phyloP scores from a whole-genome alignment of 441 rosid species.

The Isatis lusitanica region DNA sequence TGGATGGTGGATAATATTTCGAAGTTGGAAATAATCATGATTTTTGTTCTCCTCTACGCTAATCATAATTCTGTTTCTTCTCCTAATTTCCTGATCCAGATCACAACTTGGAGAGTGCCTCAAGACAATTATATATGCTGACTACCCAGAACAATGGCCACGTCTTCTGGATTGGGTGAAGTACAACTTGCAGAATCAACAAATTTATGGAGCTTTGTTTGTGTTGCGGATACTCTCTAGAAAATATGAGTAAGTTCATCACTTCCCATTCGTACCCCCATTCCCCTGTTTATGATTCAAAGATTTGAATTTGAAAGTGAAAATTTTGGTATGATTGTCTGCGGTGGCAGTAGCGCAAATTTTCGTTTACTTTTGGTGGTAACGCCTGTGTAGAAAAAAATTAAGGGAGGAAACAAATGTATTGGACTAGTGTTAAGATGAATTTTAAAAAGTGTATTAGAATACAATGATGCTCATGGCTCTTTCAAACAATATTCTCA shows the following conservation, averaged over 20 bases:
- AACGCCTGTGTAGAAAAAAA: not conserved
- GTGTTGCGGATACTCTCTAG: slow-evolving; percentile 89
- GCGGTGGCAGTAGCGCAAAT: not conserved
- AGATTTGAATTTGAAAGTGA: not conserved
- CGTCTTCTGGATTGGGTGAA: slow-evolving; percentile 92
- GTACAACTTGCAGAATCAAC: slow-evolving; percentile 83
- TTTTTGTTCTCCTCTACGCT: not conserved
- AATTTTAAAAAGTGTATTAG: not conserved
- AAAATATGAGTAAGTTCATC: slow-evolving; percentile 81
- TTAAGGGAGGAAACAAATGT: not conserved
- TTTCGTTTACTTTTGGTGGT: not conserved
- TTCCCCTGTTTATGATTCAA: not conserved
- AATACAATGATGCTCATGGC: not conserved
- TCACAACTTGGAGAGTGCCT: slow-evolving; percentile 96
- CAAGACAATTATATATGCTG: slow-evolving; percentile 87
- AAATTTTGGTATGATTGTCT: slow-evolving; percentile 8
- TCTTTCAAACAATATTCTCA: not conserved
- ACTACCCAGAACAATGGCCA: slow-evolving; percentile 99
- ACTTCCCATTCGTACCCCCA: not conserved
- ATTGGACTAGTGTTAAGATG: slow-evolving; percentile 7
- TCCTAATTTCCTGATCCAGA: slow-evolving; percentile 40
- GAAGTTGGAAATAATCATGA: not conserved
- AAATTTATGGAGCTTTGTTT: slow-evolving; percentile 87
- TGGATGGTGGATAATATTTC: not conserved
- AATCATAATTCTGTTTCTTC: not conserved